Percentiles rank a stretch among this genome's conserved stretches.
phyloP scores from a whole-genome alignment of 2,329 filamentous ascomycete genomes.

The Camptophora hylomeconis region DNA sequence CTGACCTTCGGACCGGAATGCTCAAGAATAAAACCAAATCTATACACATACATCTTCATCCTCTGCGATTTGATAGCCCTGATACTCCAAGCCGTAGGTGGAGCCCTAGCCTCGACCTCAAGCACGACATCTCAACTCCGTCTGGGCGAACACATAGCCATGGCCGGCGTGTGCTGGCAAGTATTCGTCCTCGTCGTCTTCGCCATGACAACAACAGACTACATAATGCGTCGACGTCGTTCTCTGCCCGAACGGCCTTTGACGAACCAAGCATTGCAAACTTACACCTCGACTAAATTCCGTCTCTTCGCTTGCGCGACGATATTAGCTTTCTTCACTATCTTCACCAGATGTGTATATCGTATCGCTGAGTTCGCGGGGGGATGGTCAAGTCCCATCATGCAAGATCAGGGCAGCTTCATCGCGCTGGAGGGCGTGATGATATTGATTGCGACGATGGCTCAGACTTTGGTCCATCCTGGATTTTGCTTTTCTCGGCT shows the following conservation, averaged over 20 bases:
- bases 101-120: constrained; percentile 39
- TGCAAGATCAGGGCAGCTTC: constrained; percentile 36
- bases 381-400: constrained; percentile 33
- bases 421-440: constrained; percentile 35
- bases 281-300: constrained; percentile 8
- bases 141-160: constrained; percentile 42
- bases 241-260: constrained; percentile 6
- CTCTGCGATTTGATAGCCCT: constrained; percentile 46
- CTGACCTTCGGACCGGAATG: constrained; percentile 39
- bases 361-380: constrained; percentile 36
- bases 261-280: constrained; percentile 5
- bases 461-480: constrained; percentile 13
- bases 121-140: constrained; percentile 26
- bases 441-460: constrained; percentile 10
- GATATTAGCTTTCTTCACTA: constrained; percentile 24
- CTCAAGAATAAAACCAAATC: constrained; percentile 33
- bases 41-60: constrained; percentile 49
- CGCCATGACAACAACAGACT: constrained; percentile 7
- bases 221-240: constrained; percentile 11
- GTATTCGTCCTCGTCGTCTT: constrained; percentile 36
- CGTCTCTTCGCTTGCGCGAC: constrained; percentile 8
- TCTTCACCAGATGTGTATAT: constrained; percentile 35
- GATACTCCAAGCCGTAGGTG: constrained; percentile 44
- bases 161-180: constrained; percentile 44
- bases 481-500: constrained; percentile 13